Percentiles rank a stretch among this genome's conserved stretches.
Evolutionary conservation across 768 basidiomycete species (phyloP).

Genomic region (Polyporus arcularius): DNA sequence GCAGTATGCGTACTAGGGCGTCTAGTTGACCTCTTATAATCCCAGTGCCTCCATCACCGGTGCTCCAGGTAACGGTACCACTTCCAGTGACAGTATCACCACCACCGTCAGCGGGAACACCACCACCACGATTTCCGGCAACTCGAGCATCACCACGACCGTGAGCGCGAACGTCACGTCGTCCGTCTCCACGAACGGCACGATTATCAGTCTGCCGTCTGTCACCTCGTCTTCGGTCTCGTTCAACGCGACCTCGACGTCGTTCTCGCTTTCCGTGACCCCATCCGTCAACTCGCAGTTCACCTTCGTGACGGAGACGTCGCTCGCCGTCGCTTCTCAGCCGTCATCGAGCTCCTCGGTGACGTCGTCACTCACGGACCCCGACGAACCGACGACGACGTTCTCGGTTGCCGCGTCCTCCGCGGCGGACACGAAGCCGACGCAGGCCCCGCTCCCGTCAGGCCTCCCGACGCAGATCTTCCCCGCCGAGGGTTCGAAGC

Average conservation of each 20-base stretch:
- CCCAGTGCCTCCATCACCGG: constrained; percentile 2
- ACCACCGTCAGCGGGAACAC: neutral
- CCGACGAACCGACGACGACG: constrained; percentile 41
- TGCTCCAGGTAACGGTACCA: neutral
- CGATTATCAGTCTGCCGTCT: constrained; percentile 35
- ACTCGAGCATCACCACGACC: constrained; percentile 1
- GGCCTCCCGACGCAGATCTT: constrained; percentile 64
- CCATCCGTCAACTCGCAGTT: constrained; percentile 35
- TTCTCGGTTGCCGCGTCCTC: constrained; percentile 23
- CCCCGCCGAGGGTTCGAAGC: constrained; percentile 34
- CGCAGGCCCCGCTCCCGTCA: constrained; percentile 48
- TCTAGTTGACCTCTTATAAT: neutral
- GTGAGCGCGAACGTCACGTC: neutral
- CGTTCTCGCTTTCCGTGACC: constrained; percentile 22
- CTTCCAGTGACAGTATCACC: neutral
- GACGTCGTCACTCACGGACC: constrained; percentile 31
- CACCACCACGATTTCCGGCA: neutral
- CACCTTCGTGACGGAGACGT: constrained; percentile 35
- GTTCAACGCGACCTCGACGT: constrained; percentile 21
- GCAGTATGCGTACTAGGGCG: neutral
- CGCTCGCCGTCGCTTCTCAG: constrained; percentile 33
- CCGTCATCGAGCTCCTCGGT: constrained; percentile 19
- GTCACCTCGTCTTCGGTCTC: constrained; percentile 13
- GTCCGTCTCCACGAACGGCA: constrained; percentile 20
- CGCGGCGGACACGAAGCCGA: constrained; percentile 28